These are phyloP conservation scores for Crithidia expoeki DNA, from an alignment of 208 protist genomes.

Conservation along the genomic window DNA sequence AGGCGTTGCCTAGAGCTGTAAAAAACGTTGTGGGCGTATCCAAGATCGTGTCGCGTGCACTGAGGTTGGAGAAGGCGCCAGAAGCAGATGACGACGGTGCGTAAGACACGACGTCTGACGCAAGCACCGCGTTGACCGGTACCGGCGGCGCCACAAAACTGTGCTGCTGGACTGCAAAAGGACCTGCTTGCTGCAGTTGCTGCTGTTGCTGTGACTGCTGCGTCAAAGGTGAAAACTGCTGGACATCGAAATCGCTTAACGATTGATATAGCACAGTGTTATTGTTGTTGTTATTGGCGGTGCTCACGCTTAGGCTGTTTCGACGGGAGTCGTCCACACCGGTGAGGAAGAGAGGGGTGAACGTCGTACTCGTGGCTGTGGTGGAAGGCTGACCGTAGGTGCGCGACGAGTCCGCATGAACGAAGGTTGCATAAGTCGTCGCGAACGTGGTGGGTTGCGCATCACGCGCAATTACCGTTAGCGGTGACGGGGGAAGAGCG, in stretches of 20 bases:
- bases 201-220: slow-evolving; percentile 14
- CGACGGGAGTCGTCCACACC: neutral
- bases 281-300: neutral
- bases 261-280: slow-evolving; percentile 1
- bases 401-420: neutral
- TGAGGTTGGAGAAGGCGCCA: neutral
- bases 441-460: neutral
- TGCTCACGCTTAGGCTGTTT: neutral
- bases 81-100: neutral
- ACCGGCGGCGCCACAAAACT: neutral
- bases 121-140: neutral
- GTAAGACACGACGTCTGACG: neutral
- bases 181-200: slow-evolving; percentile 6
- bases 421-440: neutral
- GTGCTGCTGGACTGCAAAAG: neutral
- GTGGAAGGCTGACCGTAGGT: neutral
- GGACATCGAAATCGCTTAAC: neutral
- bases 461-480: neutral
- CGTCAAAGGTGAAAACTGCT: neutral
- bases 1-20: neutral
- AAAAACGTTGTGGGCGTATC: slow-evolving; percentile 1
- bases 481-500: neutral
- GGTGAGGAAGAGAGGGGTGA: slow-evolving; percentile 9
- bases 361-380: neutral
- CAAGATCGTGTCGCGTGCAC: neutral